Conservation (phyloP, 768 basidiomycete genomes). For the Phylloporus arenicola region DNA sequence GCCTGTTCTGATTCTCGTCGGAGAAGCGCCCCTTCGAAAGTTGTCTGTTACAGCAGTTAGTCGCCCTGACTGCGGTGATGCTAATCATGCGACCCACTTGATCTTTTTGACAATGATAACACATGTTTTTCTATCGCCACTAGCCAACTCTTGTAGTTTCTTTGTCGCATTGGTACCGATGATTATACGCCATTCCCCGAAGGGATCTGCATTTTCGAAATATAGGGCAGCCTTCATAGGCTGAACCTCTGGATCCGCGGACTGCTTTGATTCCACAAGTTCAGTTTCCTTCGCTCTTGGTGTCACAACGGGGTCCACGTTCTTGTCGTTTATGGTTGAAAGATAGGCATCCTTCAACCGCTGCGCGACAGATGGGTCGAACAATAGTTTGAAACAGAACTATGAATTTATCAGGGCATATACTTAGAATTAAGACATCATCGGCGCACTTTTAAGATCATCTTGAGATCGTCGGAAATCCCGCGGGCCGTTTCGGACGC, state of each 20-base stretch:
- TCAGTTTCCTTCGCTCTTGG: not conserved
- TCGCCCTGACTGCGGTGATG: not conserved
- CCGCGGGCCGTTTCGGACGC: slow-evolving; percentile 6
- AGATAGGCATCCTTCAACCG: slow-evolving; percentile 10
- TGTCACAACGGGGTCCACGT: not conserved
- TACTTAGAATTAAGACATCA: too few relatives aligned
- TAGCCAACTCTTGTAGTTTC: slow-evolving; percentile 46
- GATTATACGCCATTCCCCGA: slow-evolving; percentile 63
- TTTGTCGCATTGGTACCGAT: slow-evolving; percentile 49
- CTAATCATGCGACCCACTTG: slow-evolving; percentile 36
- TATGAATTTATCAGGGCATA: slow-evolving; percentile 4
- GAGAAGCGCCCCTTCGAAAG: slow-evolving; percentile 66
- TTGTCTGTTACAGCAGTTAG: slow-evolving; percentile 38
- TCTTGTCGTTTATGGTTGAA: not conserved
- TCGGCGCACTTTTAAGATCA: slow-evolving; percentile 26
- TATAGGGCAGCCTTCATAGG: too few relatives aligned
- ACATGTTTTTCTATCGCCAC: slow-evolving; percentile 43
- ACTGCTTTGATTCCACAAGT: slow-evolving; percentile 10
- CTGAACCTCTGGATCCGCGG: slow-evolving; percentile 40
- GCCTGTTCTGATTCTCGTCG: slow-evolving; percentile 58
- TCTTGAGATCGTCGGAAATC: slow-evolving; percentile 24
- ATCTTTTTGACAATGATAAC: slow-evolving; percentile 62
- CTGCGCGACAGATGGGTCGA: slow-evolving; percentile 9
- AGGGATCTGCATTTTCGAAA: slow-evolving; percentile 51
- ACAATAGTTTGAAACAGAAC: slow-evolving; percentile 23